phyloP scores from a whole-genome alignment of 345 rosid genomes.

The Noccaea caerulescens region DNA sequence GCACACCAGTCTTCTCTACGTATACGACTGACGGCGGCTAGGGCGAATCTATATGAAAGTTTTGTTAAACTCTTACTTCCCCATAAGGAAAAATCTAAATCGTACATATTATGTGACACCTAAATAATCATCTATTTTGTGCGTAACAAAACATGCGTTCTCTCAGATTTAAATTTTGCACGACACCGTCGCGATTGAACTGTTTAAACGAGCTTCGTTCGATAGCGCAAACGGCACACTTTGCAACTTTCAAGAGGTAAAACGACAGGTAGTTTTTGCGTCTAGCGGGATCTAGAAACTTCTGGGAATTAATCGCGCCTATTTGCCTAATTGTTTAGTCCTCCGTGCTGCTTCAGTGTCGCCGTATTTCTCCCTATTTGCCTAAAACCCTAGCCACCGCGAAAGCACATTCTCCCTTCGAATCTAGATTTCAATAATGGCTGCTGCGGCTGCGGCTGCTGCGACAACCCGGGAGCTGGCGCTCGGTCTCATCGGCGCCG shows the following conservation, averaged over 20 bases:
- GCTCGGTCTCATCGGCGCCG: slow-evolving; percentile 68
- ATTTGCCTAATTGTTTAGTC: background rate
- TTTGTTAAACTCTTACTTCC: no score
- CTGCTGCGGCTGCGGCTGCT: slow-evolving; percentile 47
- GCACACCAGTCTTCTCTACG: no score
- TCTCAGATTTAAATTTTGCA: no score
- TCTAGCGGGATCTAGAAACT: slow-evolving; percentile 3
- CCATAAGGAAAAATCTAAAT: no score
- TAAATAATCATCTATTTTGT: no score
- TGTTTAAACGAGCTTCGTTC: background rate
- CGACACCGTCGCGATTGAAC: background rate
- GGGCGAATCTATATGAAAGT: no score
- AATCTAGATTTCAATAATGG: slow-evolving; percentile 33
- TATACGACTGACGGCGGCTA: no score
- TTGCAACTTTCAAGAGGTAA: background rate
- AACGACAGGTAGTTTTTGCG: slow-evolving; percentile 27
- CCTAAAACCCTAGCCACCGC: slow-evolving; percentile 41
- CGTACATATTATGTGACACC: no score
- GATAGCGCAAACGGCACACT: slow-evolving; percentile 11
- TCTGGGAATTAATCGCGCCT: slow-evolving; percentile 13
- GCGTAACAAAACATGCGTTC: no score
- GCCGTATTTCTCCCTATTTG: slow-evolving; percentile 21
- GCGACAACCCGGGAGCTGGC: slow-evolving; percentile 65
- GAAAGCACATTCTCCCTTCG: background rate
- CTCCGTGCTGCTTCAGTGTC: slow-evolving; percentile 11